Conservation (phyloP, 1,284 basidiomycete species). For the Entoloma clypeatum region DNA sequence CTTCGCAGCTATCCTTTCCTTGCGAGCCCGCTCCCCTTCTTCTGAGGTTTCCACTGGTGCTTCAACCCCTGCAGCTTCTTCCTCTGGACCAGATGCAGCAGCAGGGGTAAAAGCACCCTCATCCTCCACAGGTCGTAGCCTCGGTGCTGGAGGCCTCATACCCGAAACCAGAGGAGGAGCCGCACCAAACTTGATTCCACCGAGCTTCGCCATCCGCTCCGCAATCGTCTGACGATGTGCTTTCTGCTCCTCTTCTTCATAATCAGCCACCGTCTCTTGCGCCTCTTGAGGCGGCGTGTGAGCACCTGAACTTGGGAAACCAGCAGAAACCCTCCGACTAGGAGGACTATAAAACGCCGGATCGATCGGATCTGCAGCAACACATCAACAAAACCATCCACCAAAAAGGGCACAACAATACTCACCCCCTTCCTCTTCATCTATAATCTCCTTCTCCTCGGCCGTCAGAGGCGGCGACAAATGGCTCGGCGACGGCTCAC, state of each 20-base stretch:
- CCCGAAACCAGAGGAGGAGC: conserved; percentile 39
- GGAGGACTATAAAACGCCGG: conserved; percentile 56
- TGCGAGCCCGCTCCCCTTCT: conserved; percentile 64
- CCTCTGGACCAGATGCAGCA: too few relatives aligned
- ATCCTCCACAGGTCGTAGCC: conserved; percentile 33
- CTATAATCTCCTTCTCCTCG: conserved; percentile 42
- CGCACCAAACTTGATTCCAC: conserved; percentile 68
- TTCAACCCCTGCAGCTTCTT: too few relatives aligned
- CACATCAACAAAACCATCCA: conserved; percentile 17
- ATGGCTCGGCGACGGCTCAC: conserved; percentile 11
- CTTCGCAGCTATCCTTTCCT: conserved; percentile 65
- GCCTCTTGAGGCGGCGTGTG: too few relatives aligned
- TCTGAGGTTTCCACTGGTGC: conserved; percentile 36
- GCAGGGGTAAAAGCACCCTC: conserved; percentile 23
- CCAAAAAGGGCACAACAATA: conserved; percentile 10
- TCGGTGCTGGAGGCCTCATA: conserved; percentile 39
- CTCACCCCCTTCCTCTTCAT: conserved; percentile 61
- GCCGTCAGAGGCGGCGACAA: conserved; percentile 9
- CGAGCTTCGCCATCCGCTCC: conserved; percentile 76
- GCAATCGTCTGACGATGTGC: conserved; percentile 60
- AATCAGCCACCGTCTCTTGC: conserved; percentile 18
- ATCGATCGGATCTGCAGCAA: conserved; percentile 58
- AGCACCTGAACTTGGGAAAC: too few relatives aligned
- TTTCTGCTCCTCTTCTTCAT: conserved; percentile 45
- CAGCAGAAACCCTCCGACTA: conserved; percentile 33